Percentiles rank a stretch among this genome's conserved stretches.
Evolutionary conservation across 1,139 yeast species (phyloP).

Genomic region (Debaryomyces nepalensis): DNA sequence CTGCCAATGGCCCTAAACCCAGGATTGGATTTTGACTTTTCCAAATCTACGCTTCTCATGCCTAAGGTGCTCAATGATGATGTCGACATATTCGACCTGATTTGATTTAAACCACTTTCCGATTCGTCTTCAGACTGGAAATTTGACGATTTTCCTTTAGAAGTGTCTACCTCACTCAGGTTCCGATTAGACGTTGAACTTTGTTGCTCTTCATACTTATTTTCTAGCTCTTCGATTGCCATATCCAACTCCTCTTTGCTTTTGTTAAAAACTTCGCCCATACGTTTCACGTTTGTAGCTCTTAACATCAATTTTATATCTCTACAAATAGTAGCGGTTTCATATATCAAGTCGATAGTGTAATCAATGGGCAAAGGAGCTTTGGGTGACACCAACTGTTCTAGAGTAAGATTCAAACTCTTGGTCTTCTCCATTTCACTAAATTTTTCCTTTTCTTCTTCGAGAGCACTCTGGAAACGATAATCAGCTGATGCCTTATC

Average conservation of each 20-base stretch:
- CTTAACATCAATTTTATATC: constrained; percentile 69
- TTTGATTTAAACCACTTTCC: background rate
- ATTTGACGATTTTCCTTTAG: constrained; percentile 1
- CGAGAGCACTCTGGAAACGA: constrained; percentile 8
- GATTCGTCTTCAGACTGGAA: constrained; percentile 14
- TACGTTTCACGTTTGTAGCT: constrained; percentile 62
- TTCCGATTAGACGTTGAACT: constrained; percentile 8
- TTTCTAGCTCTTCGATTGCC: constrained; percentile 25
- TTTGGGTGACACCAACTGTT: constrained; percentile 55
- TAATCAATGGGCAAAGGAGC: constrained; percentile 58
- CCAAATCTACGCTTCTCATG: constrained; percentile 19
- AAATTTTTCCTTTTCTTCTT: constrained; percentile 15
- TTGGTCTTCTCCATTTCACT: constrained; percentile 21
- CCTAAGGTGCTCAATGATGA: constrained; percentile 15
- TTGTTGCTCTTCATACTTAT: constrained; percentile 21
- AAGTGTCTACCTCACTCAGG: background rate
- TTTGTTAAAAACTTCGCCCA: constrained; percentile 49
- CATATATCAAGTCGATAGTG: constrained; percentile 61
- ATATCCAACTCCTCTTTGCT: constrained; percentile 37
- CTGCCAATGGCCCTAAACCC: constrained; percentile 32
- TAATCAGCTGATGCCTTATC: constrained; percentile 32
- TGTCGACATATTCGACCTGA: constrained; percentile 7
- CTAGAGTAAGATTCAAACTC: constrained; percentile 44
- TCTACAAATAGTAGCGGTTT: constrained; percentile 60
- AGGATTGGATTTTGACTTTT: constrained; percentile 30